Evolutionary conservation across 2,329 filamentous ascomycete genomes (phyloP).

Genomic region (Claviceps pusilla): DNA sequence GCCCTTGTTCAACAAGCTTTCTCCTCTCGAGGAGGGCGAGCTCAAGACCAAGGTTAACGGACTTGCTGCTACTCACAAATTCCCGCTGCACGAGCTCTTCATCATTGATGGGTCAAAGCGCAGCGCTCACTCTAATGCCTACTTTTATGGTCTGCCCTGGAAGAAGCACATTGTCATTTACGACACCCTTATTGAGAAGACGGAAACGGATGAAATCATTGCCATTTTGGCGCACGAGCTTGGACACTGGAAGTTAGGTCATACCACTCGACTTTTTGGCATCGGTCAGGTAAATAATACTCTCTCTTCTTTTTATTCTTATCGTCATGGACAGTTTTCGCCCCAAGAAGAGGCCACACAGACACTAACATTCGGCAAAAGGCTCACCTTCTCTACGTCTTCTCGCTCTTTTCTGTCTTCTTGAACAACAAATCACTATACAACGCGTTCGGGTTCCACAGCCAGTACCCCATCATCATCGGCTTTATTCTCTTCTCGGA

Average conservation of each 20-base stretch:
- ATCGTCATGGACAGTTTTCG: no score
- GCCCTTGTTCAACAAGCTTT: constrained; percentile 95
- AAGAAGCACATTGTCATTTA: constrained; percentile 99
- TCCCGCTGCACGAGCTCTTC: constrained; percentile 82
- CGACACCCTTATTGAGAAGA: constrained; percentile 94
- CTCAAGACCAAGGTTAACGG: constrained; percentile 80
- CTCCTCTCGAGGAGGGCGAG: constrained; percentile 71
- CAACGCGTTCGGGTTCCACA: constrained; percentile 74
- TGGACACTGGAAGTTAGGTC: constrained; percentile 90
- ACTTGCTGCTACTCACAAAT: constrained; percentile 69
- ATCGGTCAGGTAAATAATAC: constrained; percentile 54
- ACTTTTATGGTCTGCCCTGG: constrained; percentile 96
- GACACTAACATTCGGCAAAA: constrained; percentile 21
- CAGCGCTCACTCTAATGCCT: constrained; percentile 76
- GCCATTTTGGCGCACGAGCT: constrained; percentile 91
- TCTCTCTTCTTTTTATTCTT: not conserved
- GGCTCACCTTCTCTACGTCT: constrained; percentile 92
- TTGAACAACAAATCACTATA: constrained; percentile 91
- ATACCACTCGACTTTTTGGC: constrained; percentile 80
- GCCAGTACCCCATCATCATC: constrained; percentile 79
- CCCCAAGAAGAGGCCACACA: not conserved
- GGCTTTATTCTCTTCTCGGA: constrained; percentile 97
- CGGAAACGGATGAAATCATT: constrained; percentile 77
- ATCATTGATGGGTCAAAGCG: constrained; percentile 89
- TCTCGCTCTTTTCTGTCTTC: constrained; percentile 90